phyloP scores from a whole-genome alignment of 176 grass and related monocot genomes.

The Musa schizocarpa region DNA sequence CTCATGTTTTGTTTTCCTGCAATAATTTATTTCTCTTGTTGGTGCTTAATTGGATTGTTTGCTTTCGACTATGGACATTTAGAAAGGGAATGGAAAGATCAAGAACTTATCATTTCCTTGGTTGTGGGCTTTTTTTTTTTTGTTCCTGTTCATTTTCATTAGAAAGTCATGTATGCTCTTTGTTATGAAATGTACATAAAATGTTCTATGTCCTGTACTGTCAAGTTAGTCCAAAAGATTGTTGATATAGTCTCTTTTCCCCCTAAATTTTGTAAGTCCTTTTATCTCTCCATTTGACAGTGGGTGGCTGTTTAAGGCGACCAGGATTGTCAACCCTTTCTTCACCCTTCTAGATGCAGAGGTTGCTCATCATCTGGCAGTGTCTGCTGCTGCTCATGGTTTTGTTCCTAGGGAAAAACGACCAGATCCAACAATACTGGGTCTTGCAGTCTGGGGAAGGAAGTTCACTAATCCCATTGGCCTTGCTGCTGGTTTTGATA shows the following conservation, averaged over 20 bases:
- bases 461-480: slow-evolving; percentile 90
- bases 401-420: slow-evolving; percentile 89
- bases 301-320: slow-evolving; percentile 81
- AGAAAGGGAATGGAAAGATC: background rate
- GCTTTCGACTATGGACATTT: background rate
- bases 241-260: background rate
- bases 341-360: slow-evolving; percentile 84
- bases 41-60: too few species aligned
- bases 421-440: slow-evolving; percentile 65
- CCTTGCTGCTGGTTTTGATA: slow-evolving; percentile 95
- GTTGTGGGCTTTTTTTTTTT: background rate
- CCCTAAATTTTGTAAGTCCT: background rate
- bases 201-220: background rate
- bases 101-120: background rate
- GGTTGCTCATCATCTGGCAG: slow-evolving; percentile 71
- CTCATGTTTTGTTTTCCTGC: background rate
- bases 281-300: slow-evolving; percentile 23
- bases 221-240: background rate
- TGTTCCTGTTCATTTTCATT: background rate
- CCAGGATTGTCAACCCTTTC: slow-evolving; percentile 68
- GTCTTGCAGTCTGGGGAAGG: slow-evolving; percentile 72
- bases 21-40: background rate
- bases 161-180: background rate
- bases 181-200: background rate
- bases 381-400: slow-evolving; percentile 70